These are phyloP conservation scores for Verticillium nubilum DNA, from an alignment of 2,329 filamentous ascomycete species.

Conservation along the genomic window DNA sequence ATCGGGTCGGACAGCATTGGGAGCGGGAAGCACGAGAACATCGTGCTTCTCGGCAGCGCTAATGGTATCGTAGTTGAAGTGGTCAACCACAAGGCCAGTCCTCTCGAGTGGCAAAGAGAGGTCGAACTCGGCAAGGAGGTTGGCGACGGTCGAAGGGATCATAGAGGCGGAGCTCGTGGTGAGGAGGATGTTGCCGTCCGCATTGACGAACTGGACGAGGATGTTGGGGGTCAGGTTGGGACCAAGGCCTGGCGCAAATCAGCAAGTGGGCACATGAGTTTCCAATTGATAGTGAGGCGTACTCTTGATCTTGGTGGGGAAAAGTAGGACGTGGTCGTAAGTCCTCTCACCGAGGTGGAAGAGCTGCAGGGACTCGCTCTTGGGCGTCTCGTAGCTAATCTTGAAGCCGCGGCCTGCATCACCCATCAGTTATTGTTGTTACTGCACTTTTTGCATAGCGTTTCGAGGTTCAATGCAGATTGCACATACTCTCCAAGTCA, in stretches of 20 bases:
- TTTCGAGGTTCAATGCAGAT: background rate
- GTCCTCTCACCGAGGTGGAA: constrained; percentile 82
- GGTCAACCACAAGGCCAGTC: constrained; percentile 81
- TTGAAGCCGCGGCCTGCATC: constrained; percentile 72
- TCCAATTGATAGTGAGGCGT: constrained; percentile 10
- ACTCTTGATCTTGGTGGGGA: constrained; percentile 91
- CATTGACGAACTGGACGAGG: constrained; percentile 87
- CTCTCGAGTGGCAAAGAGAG: constrained; percentile 83
- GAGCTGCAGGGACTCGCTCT: constrained; percentile 69
- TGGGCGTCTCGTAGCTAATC: constrained; percentile 76
- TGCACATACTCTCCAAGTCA: constrained; percentile 59
- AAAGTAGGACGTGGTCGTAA: constrained; percentile 86
- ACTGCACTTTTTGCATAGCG: background rate
- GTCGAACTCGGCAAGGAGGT: constrained; percentile 81
- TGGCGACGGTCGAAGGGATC: constrained; percentile 67
- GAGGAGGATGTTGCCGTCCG: constrained; percentile 84
- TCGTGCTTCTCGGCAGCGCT: constrained; percentile 82
- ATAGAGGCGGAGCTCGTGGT: constrained; percentile 69
- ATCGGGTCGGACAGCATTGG: constrained; percentile 58
- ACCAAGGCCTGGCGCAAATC: constrained; percentile 58
- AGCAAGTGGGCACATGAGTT: background rate
- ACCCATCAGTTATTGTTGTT: constrained; percentile 15
- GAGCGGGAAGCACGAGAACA: constrained; percentile 72
- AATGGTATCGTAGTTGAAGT: constrained; percentile 84
- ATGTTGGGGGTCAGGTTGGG: constrained; percentile 80